Evolutionary conservation across 192 early-diverging fungal species (phyloP).

Genomic region (Coemansia sp.): DNA sequence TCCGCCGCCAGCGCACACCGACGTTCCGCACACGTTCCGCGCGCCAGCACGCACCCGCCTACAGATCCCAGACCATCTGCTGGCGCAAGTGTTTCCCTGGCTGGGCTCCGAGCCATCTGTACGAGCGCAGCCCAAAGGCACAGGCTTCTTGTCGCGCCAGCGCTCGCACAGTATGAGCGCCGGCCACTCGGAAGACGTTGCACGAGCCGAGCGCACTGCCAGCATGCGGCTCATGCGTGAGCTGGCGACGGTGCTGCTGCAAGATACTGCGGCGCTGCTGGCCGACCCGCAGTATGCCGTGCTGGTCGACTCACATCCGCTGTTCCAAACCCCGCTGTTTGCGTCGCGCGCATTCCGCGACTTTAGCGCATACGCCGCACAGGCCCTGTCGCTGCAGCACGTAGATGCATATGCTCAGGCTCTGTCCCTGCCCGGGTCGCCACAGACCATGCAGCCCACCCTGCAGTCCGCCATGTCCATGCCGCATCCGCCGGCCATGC

Average conservation of each 20-base stretch:
- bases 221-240: constrained; percentile 52
- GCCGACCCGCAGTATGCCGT: constrained; percentile 34
- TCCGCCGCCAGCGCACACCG: constrained; percentile 36
- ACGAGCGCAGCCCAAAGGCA: not conserved
- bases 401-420: constrained; percentile 18
- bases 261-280: constrained; percentile 49
- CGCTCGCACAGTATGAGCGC: constrained; percentile 53
- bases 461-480: constrained; percentile 15
- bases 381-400: constrained; percentile 52
- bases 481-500: constrained; percentile 12
- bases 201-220: constrained; percentile 46
- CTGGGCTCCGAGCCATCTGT: constrained; percentile 15
- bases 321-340: constrained; percentile 48
- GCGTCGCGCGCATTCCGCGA: constrained; percentile 52
- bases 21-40: constrained; percentile 35
- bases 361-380: constrained; percentile 42
- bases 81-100: constrained; percentile 51
- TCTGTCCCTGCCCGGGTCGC: constrained; percentile 1
- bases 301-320: constrained; percentile 36
- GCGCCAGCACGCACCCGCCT: constrained; percentile 47
- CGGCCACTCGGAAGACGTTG: constrained; percentile 45
- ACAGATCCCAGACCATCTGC: constrained; percentile 52
- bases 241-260: constrained; percentile 47
- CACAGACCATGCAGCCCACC: constrained; percentile 4
- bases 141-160: constrained; percentile 35